A percentile compares a stretch with the other conserved stretches of the same genome.
These are phyloP conservation scores for Phytophthora brassicae DNA, from an alignment of 352 stramenopile genomes.

Conservation along the genomic window DNA sequence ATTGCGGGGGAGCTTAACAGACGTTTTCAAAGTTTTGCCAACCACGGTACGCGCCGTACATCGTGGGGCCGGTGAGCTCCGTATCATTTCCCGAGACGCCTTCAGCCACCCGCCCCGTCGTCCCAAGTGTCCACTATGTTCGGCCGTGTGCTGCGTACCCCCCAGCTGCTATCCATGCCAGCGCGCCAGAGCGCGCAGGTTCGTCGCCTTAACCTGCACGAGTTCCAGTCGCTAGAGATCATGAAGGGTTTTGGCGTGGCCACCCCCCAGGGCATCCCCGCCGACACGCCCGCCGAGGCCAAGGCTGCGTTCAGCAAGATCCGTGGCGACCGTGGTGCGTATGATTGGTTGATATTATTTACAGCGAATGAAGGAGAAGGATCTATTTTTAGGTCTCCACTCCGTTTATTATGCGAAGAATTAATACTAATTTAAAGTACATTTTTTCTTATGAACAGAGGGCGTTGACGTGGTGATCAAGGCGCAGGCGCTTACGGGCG, in stretches of 20 bases:
- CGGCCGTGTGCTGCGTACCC: slow-evolving; percentile 47
- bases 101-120: slow-evolving; percentile 18
- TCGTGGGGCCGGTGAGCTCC: slow-evolving; percentile 14
- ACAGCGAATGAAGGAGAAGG: background rate
- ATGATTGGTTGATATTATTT: slow-evolving; percentile 4
- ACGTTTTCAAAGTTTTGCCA: slow-evolving; percentile 8
- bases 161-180: slow-evolving; percentile 56
- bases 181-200: slow-evolving; percentile 60
- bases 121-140: slow-evolving; percentile 46
- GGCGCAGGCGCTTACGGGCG: slow-evolving; percentile 96
- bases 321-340: slow-evolving; percentile 68
- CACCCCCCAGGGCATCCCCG: slow-evolving; percentile 69
- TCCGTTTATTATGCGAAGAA: slow-evolving; percentile 1
- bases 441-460: slow-evolving; percentile 33
- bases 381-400: slow-evolving; percentile 1
- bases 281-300: slow-evolving; percentile 79
- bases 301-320: slow-evolving; percentile 82
- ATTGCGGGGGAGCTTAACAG: slow-evolving; percentile 9
- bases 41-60: slow-evolving; percentile 22
- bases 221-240: slow-evolving; percentile 95
- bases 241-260: slow-evolving; percentile 90
- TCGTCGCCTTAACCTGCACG: slow-evolving; percentile 92
- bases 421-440: no score
- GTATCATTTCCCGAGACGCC: slow-evolving; percentile 37
- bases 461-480: slow-evolving; percentile 95